Evolutionary conservation across 2,329 filamentous ascomycete genomes (phyloP).

Genomic region (Daldinia sp.): DNA sequence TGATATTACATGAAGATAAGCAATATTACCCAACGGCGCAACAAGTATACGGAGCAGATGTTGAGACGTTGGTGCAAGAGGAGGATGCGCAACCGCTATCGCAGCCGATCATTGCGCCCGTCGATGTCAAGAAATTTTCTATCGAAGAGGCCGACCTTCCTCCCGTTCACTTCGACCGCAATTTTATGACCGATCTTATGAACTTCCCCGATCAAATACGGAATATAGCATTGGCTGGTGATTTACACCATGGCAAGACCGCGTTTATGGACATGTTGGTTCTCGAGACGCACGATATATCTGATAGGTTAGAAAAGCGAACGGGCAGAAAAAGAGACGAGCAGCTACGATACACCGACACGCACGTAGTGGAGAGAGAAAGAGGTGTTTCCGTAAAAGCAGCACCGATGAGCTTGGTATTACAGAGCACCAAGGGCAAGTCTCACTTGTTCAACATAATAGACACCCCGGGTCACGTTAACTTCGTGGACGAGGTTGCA

Average conservation of each 20-base stretch:
- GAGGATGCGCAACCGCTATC: conserved; percentile 95
- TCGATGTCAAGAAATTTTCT: conserved; percentile 95
- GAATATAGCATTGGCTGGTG: conserved; percentile 91
- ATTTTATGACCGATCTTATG: conserved; percentile 96
- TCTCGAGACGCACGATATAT: conserved; percentile 90
- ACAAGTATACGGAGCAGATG: conserved; percentile 93
- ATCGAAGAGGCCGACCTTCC: conserved; percentile 93
- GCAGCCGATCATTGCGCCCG: conserved; percentile 91
- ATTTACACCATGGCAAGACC: conserved; percentile 97
- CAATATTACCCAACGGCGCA: conserved; percentile 99
- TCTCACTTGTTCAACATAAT: conserved; percentile 95
- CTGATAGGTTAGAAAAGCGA: conserved; percentile 81
- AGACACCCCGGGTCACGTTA: conserved; percentile 97
- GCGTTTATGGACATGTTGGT: conserved; percentile 99
- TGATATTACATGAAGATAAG: conserved; percentile 98
- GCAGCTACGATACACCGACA: conserved; percentile 93
- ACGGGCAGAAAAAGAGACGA: conserved; percentile 86
- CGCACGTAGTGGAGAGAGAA: conserved; percentile 88
- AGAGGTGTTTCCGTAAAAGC: conserved; percentile 92
- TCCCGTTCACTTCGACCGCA: conserved; percentile 85
- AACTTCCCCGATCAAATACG: conserved; percentile 95
- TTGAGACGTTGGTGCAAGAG: conserved; percentile 95
- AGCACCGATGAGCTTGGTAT: conserved; percentile 91
- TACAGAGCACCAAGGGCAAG: conserved; percentile 90
- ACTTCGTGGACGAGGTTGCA: conserved; percentile 97